Conservation (phyloP, 169 alveolate genomes). For the Eimeria necatrix region DNA sequence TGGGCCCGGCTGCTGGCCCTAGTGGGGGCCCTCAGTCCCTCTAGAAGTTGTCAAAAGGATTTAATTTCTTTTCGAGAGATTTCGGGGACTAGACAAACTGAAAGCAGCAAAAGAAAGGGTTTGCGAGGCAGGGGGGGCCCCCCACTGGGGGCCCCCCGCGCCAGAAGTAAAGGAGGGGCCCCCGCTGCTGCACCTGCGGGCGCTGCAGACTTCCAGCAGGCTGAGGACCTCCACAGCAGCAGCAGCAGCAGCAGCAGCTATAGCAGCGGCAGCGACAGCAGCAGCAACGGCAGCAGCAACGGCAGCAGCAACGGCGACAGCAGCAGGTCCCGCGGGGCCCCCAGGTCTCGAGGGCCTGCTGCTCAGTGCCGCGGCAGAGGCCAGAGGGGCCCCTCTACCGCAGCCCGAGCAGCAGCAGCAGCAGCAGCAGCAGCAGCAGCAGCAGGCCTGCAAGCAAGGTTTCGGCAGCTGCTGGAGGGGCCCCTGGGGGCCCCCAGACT, state of each 20-base stretch:
- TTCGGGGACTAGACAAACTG: neutral
- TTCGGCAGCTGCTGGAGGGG: neutral
- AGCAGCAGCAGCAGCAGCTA: neutral
- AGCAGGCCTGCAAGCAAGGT: neutral
- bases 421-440: slow-evolving; percentile 11
- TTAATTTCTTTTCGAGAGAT: neutral
- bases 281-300: slow-evolving; percentile 44
- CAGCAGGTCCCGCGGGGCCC: neutral
- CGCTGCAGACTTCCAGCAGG: too few relatives aligned
- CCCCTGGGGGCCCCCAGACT: slow-evolving; percentile 4
- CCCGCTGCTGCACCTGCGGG: too few relatives aligned
- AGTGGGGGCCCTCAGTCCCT: neutral
- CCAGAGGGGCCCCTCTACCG: neutral
- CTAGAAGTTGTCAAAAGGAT: neutral
- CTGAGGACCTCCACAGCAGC: too few relatives aligned
- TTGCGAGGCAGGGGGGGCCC: too few relatives aligned
- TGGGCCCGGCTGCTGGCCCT: neutral
- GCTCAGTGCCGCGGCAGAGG: slow-evolving; percentile 34
- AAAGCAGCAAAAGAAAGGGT: neutral
- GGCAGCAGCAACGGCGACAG: slow-evolving; percentile 25
- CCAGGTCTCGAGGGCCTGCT: neutral
- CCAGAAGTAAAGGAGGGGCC: too few relatives aligned
- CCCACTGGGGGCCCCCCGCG: too few relatives aligned
- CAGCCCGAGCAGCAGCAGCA: slow-evolving; percentile 6
- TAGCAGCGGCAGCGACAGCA: neutral